Conservation (phyloP, 1,284 basidiomycete species). For the Rhodotorula sp. region DNA sequence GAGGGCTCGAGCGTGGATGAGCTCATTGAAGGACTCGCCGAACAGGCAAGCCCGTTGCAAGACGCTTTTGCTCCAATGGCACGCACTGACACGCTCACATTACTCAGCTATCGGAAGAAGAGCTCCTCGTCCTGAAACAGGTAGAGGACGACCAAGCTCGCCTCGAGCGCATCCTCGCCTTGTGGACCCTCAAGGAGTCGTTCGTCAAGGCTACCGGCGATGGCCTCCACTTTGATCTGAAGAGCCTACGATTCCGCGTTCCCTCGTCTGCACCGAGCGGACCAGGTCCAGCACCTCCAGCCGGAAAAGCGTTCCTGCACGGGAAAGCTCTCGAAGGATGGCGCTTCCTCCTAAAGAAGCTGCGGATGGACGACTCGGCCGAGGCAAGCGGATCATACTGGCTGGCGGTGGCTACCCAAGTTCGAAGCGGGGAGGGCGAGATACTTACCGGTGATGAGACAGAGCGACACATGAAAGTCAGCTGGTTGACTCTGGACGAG, state of each 20-base stretch:
- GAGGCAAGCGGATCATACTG: not conserved
- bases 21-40: conserved; percentile 63
- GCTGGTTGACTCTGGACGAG: too few species aligned
- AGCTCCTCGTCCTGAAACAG: not conserved
- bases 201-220: conserved; percentile 75
- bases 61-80: not conserved
- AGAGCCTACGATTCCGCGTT: conserved; percentile 11
- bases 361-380: not conserved
- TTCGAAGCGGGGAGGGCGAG: too few species aligned
- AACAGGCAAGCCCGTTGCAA: conserved; percentile 57
- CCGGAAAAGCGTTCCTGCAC: not conserved
- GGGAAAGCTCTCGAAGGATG: not conserved
- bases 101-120: not conserved
- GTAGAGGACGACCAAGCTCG: conserved; percentile 48
- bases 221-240: conserved; percentile 30
- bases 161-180: conserved; percentile 64
- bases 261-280: not conserved
- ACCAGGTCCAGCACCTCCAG: not conserved
- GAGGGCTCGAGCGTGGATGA: conserved; percentile 58
- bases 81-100: not conserved
- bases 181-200: conserved; percentile 83
- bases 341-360: conserved; percentile 7
- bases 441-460: too few species aligned
- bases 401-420: conserved; percentile 10
- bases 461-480: too few species aligned